Percentiles rank a stretch among this genome's conserved stretches.
Conservation (phyloP, 2,329 filamentous ascomycete species). For the Aspergillus quadricinctus region DNA sequence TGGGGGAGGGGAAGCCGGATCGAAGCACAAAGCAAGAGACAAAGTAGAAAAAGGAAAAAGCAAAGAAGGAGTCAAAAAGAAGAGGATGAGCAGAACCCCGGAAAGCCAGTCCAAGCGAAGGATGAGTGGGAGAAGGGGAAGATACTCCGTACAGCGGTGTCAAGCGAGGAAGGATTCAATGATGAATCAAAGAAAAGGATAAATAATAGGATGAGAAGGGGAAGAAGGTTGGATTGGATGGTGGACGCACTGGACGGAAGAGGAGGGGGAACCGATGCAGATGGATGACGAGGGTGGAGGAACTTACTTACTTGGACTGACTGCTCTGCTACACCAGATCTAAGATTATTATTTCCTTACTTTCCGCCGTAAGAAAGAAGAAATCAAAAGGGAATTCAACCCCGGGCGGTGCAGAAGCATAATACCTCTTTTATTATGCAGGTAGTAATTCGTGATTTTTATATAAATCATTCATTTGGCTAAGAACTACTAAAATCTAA, state of each 20-base stretch:
- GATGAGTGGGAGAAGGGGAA: neutral
- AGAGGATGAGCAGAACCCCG: neutral
- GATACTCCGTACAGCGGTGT: no score
- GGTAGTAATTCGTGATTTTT: neutral
- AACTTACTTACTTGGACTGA: neutral
- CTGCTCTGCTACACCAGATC: no score
- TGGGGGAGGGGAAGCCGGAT: neutral
- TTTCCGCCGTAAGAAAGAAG: conserved; percentile 18
- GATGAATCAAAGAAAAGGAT: neutral
- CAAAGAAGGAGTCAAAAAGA: neutral
- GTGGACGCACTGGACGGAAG: conserved; percentile 7
- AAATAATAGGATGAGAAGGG: neutral
- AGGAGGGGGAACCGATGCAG: conserved; percentile 2
- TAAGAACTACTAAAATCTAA: neutral
- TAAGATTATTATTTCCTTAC: neutral
- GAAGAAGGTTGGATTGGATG: conserved; percentile 8
- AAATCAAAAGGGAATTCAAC: neutral
- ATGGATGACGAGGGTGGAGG: conserved; percentile 6
- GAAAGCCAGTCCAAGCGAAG: neutral
- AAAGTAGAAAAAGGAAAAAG: neutral
- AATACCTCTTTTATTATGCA: neutral
- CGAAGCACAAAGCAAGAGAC: conserved; percentile 7
- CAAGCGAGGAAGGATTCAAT: neutral
- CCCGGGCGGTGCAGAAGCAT: neutral
- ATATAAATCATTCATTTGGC: conserved; percentile 3